Conservation (phyloP, 805 yeast genomes). For the Pichia manshurica region DNA sequence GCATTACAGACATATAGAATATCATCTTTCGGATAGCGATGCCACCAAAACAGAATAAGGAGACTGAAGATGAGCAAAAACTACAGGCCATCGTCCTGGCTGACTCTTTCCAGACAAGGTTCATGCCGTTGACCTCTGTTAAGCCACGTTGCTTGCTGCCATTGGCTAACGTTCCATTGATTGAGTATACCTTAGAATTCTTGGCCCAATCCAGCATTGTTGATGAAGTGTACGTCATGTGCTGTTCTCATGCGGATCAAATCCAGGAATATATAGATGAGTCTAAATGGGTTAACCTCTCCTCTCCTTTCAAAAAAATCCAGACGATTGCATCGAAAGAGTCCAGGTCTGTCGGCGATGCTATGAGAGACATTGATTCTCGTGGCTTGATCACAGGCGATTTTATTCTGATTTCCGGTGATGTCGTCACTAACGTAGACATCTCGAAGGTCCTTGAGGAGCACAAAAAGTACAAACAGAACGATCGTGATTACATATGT, state of each 20-base stretch:
- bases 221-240: slow-evolving; percentile 82
- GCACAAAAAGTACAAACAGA: slow-evolving; percentile 64
- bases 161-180: slow-evolving; percentile 85
- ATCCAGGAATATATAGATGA: slow-evolving; percentile 73
- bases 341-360: slow-evolving; percentile 91
- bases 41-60: slow-evolving; percentile 23
- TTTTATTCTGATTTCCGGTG: slow-evolving; percentile 86
- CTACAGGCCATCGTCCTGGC: slow-evolving; percentile 93
- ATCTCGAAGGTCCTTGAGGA: slow-evolving; percentile 64
- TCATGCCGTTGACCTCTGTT: slow-evolving; percentile 83
- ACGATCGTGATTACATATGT: slow-evolving; percentile 85
- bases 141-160: slow-evolving; percentile 90
- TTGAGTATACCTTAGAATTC: slow-evolving; percentile 93
- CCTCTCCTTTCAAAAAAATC: slow-evolving; percentile 75
- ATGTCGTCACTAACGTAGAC: slow-evolving; percentile 89
- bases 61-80: slow-evolving; percentile 53
- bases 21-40: too few relatives aligned
- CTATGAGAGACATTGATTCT: slow-evolving; percentile 91
- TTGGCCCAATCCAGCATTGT: slow-evolving; percentile 80
- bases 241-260: slow-evolving; percentile 87
- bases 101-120: slow-evolving; percentile 87
- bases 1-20: background rate
- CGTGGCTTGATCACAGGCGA: slow-evolving; percentile 87
- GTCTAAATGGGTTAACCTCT: slow-evolving; percentile 61
- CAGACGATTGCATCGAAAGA: slow-evolving; percentile 79